These are phyloP conservation scores for Lactarius psammicola DNA, from an alignment of 768 basidiomycete species.

Conservation along the genomic window DNA sequence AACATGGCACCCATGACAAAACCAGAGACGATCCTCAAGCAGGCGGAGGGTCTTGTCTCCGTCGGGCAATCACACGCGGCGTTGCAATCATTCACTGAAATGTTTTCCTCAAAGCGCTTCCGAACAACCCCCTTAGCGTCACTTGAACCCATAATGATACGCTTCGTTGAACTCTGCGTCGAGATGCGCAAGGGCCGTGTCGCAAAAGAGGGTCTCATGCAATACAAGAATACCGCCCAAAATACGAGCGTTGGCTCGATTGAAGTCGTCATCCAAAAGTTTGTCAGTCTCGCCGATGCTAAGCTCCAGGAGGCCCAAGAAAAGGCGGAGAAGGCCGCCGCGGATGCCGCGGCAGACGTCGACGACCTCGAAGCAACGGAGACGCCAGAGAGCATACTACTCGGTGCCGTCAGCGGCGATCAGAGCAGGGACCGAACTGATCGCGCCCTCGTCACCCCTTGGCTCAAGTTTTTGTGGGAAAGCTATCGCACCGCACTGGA, in stretches of 20 bases:
- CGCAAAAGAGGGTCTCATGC: constrained; percentile 94
- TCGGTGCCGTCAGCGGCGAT: constrained; percentile 86
- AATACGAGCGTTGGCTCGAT: constrained; percentile 89
- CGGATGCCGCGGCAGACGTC: constrained; percentile 63
- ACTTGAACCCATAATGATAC: constrained; percentile 93
- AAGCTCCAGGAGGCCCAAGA: constrained; percentile 86
- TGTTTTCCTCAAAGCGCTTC: constrained; percentile 93
- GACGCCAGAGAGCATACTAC: constrained; percentile 88
- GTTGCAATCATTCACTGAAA: constrained; percentile 85
- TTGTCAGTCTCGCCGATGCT: constrained; percentile 75
- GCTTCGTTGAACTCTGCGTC: constrained; percentile 95
- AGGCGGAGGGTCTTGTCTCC: constrained; percentile 90
- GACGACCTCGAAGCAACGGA: constrained; percentile 96
- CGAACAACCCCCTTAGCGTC: constrained; percentile 83
- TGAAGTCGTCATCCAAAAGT: constrained; percentile 85
- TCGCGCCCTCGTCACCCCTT: constrained; percentile 91
- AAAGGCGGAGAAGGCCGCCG: constrained; percentile 73
- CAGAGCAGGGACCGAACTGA: constrained; percentile 95
- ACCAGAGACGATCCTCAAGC: constrained; percentile 87
- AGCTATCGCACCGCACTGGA: constrained; percentile 94
- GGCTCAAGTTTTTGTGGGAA: constrained; percentile 99
- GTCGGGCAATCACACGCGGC: constrained; percentile 90
- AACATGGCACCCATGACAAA: constrained; percentile 88
- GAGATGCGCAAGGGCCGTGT: constrained; percentile 91
- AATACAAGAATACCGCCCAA: constrained; percentile 97